Evolutionary conservation across 768 basidiomycete species (phyloP).

Genomic region (Tephrocybe rancida): DNA sequence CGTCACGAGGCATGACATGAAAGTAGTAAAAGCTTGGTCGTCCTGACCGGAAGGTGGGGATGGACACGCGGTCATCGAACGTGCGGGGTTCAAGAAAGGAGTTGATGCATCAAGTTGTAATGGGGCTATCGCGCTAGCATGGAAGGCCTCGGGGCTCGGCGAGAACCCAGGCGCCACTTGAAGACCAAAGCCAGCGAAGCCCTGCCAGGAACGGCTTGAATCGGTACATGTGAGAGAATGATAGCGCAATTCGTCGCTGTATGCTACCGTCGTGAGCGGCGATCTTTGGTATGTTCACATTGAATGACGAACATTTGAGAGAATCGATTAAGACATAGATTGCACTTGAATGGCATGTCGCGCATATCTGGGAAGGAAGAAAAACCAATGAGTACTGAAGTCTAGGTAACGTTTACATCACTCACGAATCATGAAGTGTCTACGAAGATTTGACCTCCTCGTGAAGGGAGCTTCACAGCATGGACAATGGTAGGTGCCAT

Average conservation of each 20-base stretch:
- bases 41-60: background rate
- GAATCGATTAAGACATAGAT: slow-evolving; percentile 1
- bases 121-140: no score
- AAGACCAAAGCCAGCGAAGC: background rate
- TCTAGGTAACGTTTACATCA: background rate
- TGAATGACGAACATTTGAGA: slow-evolving; percentile 1
- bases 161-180: no score
- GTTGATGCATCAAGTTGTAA: no score
- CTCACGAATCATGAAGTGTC: slow-evolving; percentile 38
- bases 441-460: slow-evolving; percentile 34
- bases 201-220: background rate
- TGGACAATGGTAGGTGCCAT: slow-evolving; percentile 37
- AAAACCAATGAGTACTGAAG: background rate
- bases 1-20: slow-evolving; percentile 7
- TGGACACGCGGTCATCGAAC: no score
- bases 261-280: background rate
- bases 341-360: slow-evolving; percentile 5
- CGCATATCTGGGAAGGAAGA: slow-evolving; percentile 8
- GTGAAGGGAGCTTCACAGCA: slow-evolving; percentile 37
- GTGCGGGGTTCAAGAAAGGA: no score
- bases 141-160: no score
- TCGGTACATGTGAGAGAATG: slow-evolving; percentile 7
- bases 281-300: background rate
- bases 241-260: slow-evolving; percentile 13
- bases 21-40: slow-evolving; percentile 7